Percentiles rank a stretch among this genome's conserved stretches.
phyloP scores from a whole-genome alignment of 2,329 filamentous ascomycete species.

The Plenodomus tracheiphilus region DNA sequence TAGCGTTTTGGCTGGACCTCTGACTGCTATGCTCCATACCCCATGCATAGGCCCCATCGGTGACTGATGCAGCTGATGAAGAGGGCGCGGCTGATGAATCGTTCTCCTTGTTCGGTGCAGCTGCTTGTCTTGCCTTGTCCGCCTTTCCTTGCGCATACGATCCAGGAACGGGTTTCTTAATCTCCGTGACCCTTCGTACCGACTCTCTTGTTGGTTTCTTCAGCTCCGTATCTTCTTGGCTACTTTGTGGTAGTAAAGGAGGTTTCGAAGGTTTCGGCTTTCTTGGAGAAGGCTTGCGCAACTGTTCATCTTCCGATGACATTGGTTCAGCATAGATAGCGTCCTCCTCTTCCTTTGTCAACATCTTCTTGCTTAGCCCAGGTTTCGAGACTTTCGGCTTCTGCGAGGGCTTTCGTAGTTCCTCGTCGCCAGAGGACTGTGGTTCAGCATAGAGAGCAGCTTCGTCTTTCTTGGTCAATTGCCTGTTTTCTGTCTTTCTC shows the following conservation, averaged over 20 bases:
- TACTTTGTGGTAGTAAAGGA: too few species aligned
- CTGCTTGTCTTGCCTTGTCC: constrained; percentile 7
- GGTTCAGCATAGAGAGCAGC: not conserved
- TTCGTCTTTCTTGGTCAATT: not conserved
- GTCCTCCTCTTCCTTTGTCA: constrained; percentile 5
- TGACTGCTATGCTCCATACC: constrained; percentile 17
- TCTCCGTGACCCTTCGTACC: constrained; percentile 1
- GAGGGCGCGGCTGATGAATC: constrained; percentile 1
- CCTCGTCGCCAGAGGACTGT: not conserved
- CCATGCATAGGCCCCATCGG: constrained; percentile 3
- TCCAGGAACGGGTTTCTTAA: constrained; percentile 10
- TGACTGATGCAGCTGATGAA: constrained; percentile 5
- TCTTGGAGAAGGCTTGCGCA: constrained; percentile 3
- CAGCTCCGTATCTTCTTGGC: constrained; percentile 4
- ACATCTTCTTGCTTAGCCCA: not conserved
- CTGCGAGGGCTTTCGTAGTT: not conserved
- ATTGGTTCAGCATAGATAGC: constrained; percentile 24
- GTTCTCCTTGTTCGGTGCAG: constrained; percentile 24
- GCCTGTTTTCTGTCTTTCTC: constrained; percentile 1
- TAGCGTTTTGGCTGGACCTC: constrained; percentile 1
- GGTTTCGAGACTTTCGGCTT: not conserved
- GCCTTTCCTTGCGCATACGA: constrained; percentile 11
- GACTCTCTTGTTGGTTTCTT: constrained; percentile 6
- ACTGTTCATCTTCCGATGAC: constrained; percentile 25
- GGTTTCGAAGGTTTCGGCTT: constrained; percentile 6